These are phyloP conservation scores for Leishmania tropica DNA, from an alignment of 208 protist species.

Conservation along the genomic window DNA sequence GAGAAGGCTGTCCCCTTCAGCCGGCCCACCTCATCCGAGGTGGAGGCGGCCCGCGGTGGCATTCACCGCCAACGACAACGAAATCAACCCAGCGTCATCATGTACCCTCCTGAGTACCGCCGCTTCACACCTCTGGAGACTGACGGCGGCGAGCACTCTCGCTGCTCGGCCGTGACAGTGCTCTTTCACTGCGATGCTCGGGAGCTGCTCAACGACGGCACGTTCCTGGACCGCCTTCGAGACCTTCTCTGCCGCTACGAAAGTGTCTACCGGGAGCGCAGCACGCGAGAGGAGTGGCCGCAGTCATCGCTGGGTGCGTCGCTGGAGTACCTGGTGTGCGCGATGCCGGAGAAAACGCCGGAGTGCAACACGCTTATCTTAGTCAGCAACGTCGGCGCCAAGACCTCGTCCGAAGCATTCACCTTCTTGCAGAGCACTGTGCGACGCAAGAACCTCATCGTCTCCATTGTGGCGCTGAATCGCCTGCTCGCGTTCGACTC, in stretches of 20 bases:
- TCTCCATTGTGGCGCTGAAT: slow-evolving; percentile 78
- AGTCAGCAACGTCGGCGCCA: slow-evolving; percentile 56
- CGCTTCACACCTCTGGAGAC: slow-evolving; percentile 44
- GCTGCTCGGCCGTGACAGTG: slow-evolving; percentile 46
- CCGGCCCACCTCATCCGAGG: background rate
- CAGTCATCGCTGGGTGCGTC: slow-evolving; percentile 54
- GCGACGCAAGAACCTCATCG: slow-evolving; percentile 84
- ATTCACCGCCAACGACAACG: background rate
- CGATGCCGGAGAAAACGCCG: slow-evolving; percentile 54
- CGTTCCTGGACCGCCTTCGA: slow-evolving; percentile 52
- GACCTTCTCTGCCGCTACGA: slow-evolving; percentile 67
- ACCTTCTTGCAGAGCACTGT: slow-evolving; percentile 73
- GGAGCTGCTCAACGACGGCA: slow-evolving; percentile 46
- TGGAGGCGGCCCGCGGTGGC: background rate
- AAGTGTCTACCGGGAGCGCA: slow-evolving; percentile 49
- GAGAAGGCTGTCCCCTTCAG: slow-evolving; percentile 23
- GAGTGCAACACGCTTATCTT: slow-evolving; percentile 79
- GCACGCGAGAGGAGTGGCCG: slow-evolving; percentile 50
- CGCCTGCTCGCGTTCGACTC: slow-evolving; percentile 58
- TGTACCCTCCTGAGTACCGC: slow-evolving; percentile 47
- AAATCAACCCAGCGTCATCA: slow-evolving; percentile 16
- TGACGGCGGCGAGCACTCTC: slow-evolving; percentile 17
- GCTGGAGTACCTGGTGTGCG: slow-evolving; percentile 73
- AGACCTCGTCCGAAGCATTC: slow-evolving; percentile 46
- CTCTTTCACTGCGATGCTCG: slow-evolving; percentile 57